A percentile compares a stretch with the other conserved stretches of the same genome.
phyloP scores from a whole-genome alignment of 257 asterid genomes.

The Solanum medicagineum region DNA sequence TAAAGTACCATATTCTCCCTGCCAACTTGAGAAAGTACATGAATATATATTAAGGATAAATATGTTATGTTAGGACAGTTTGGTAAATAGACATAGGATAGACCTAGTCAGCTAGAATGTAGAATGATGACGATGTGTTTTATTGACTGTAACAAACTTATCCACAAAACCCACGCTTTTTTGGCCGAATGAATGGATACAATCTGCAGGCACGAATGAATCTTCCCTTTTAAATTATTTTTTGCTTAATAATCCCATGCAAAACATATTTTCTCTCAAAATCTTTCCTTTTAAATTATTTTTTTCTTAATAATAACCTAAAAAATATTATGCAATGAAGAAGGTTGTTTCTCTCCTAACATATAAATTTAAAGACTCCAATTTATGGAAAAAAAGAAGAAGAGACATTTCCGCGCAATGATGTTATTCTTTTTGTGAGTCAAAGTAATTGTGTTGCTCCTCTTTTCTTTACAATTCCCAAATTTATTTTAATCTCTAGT shows the following conservation, averaged over 20 bases:
- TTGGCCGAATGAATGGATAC: not conserved
- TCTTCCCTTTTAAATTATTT: not conserved
- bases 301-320: too few species aligned
- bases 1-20: not conserved
- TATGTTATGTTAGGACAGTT: not conserved
- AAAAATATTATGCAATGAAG: accelerated
- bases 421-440: not conserved
- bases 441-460: not conserved
- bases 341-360: not conserved
- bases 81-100: not conserved
- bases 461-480: not conserved
- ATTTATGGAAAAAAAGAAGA: not conserved
- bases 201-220: not conserved
- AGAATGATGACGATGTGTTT: not conserved
- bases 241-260: too few species aligned
- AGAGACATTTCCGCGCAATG: not conserved
- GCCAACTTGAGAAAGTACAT: not conserved
- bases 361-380: not conserved
- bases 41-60: not conserved
- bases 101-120: not conserved
- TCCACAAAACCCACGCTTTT: not conserved
- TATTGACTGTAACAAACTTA: not conserved
- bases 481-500: not conserved
- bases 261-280: not conserved
- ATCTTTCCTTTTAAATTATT: not conserved